Base-by-base conservation (phyloP, 2,329 filamentous ascomycete species). In the Alternaria consortialis region DNA sequence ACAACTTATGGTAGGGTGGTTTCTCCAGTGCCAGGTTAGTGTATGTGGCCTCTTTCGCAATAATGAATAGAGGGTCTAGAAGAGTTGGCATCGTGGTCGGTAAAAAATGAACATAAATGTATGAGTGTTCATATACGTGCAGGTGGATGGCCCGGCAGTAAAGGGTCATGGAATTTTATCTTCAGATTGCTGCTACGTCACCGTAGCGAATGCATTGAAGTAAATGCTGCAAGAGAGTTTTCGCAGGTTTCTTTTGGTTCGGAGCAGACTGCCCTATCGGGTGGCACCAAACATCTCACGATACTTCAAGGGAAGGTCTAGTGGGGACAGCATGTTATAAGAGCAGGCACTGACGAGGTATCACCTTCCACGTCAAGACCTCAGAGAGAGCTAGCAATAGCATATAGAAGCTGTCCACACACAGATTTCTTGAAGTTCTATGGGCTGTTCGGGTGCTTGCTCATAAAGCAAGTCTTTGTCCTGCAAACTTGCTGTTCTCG, bases 21-120 rank as follows among this genome's bases (percentile, higher is more conserved):
- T 3, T 39, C n/a, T 0, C 4, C n/a, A 4, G 7, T 1, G 8
- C 5, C 0, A 39, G 37, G 20, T 20, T 2, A 7, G n/a, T 39
- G 37, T 1, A 5, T 39, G 4, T 4, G 9, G 2, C 8, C 8
- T 17, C 37, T 39, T 17, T 39, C 0, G n/a, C 0, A 5, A 8
- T 20, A 4, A 4, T 12, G 5, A 11, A 3, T 11, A 20, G 37
- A 39, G 17, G 8, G n/a, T 20, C n/a, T 5, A n/a, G 37, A 12
- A n/a, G 20, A 3, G n/a, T 20, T n/a, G 2, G 11, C 8, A 11
- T 1, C n/a, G 37, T 39, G 8, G n/a, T 39, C 2, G n/a, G 9
- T 0, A 20, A 39, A n/a, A 20, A 39, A 12, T 0, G n/a, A 20
- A 20, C 11, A 9, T 12, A 5, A 39, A 9, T 8, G 3, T 17